Evolutionary conservation across 306 rosid genomes (phyloP).

Genomic region (Casuarina glauca): DNA sequence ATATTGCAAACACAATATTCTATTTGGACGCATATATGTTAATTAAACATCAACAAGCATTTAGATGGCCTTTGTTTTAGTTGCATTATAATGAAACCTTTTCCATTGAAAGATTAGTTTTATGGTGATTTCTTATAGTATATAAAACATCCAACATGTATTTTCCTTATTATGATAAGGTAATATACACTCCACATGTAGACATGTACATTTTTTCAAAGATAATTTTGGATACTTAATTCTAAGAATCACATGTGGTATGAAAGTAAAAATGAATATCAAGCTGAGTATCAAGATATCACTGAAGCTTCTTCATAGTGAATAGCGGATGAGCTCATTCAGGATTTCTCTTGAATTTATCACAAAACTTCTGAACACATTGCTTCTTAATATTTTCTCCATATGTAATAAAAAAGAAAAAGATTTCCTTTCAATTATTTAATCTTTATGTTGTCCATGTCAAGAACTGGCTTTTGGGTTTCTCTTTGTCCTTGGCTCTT

Average conservation of each 20-base stretch:
- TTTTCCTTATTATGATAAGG: not conserved
- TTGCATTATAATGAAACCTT: slow-evolving; percentile 13
- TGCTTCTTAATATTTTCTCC: no score
- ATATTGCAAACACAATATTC: not conserved
- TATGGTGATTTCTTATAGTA: not conserved
- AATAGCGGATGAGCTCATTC: no score
- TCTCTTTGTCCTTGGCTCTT: no score
- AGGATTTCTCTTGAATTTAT: no score
- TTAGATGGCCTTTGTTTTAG: slow-evolving; percentile 14
- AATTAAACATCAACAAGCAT: slow-evolving; percentile 7
- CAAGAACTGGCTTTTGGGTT: no score
- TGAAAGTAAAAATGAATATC: no score
- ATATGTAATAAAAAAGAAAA: no score
- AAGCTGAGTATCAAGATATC: no score
- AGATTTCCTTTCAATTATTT: no score
- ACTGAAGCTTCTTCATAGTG: no score
- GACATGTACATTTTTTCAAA: not conserved
- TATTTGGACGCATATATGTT: slow-evolving; percentile 3
- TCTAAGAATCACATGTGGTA: not conserved
- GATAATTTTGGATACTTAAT: not conserved
- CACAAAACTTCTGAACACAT: no score
- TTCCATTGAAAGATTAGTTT: not conserved
- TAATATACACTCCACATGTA: not conserved
- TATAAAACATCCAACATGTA: slow-evolving; percentile 12
- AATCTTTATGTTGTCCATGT: no score